Evolutionary conservation across 192 early-diverging fungal genomes (phyloP).

Genomic region (Podila clonocystis): DNA sequence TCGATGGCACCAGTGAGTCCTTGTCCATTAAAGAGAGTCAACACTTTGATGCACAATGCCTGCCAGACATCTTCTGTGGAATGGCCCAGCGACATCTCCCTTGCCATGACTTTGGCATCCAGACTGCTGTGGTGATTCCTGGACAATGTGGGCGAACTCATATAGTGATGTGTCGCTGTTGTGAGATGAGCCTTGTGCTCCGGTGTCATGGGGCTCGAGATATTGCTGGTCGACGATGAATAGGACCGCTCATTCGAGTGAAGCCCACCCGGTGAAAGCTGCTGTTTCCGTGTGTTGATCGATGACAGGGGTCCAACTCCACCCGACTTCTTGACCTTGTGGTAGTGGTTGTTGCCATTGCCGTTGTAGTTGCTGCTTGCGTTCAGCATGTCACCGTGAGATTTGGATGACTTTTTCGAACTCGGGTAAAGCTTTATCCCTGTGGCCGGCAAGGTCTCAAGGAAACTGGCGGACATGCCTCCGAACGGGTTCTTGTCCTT

Average conservation of each 20-base stretch:
- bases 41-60: slow-evolving; percentile 71
- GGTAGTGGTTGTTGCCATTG: not conserved
- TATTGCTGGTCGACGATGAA: slow-evolving; percentile 28
- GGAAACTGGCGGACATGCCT: slow-evolving; percentile 45
- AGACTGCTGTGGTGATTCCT: slow-evolving; percentile 42
- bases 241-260: slow-evolving; percentile 17
- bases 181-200: not conserved
- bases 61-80: slow-evolving; percentile 77
- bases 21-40: slow-evolving; percentile 91
- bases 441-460: slow-evolving; percentile 36
- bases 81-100: slow-evolving; percentile 39
- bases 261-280: slow-evolving; percentile 27
- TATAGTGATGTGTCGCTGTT: slow-evolving; percentile 20
- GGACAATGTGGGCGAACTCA: slow-evolving; percentile 31
- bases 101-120: slow-evolving; percentile 48
- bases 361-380: not conserved
- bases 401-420: slow-evolving; percentile 36
- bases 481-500: slow-evolving; percentile 45
- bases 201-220: slow-evolving; percentile 31
- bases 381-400: slow-evolving; percentile 34
- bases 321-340: slow-evolving; percentile 34
- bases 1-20: slow-evolving; percentile 84
- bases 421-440: slow-evolving; percentile 44
- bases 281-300: slow-evolving; percentile 37
- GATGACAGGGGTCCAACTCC: slow-evolving; percentile 29